These are phyloP conservation scores for Scleroderma bovista DNA, from an alignment of 768 basidiomycete species.

Conservation along the genomic window DNA sequence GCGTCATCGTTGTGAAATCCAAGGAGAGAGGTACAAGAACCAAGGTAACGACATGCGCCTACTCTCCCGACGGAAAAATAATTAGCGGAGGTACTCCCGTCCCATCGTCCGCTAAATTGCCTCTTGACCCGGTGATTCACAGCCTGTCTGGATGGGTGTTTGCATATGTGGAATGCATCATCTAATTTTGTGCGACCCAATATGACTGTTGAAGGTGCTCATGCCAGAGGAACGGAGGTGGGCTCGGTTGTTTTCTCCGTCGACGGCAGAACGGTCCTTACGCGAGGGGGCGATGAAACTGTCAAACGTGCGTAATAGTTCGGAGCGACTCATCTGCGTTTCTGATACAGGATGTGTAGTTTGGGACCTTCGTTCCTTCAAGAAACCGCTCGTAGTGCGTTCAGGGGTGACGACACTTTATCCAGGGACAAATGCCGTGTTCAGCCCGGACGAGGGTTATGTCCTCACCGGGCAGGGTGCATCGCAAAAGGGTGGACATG, in stretches of 20 bases:
- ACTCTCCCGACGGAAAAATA: slow-evolving; percentile 82
- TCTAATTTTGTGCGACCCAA: slow-evolving; percentile 94
- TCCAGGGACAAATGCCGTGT: slow-evolving; percentile 88
- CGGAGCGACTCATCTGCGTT: background rate
- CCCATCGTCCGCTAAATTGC: slow-evolving; percentile 7
- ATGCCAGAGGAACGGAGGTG: slow-evolving; percentile 79
- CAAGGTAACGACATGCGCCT: slow-evolving; percentile 81
- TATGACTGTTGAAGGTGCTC: slow-evolving; percentile 81
- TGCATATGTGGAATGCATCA: slow-evolving; percentile 89
- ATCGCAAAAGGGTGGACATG: slow-evolving; percentile 58
- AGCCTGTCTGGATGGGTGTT: slow-evolving; percentile 89
- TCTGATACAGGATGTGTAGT: slow-evolving; percentile 42
- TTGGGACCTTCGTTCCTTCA: slow-evolving; percentile 91
- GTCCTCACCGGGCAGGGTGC: slow-evolving; percentile 81
- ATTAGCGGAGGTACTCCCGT: slow-evolving; percentile 75
- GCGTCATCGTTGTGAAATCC: slow-evolving; percentile 93
- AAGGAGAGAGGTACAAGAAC: slow-evolving; percentile 94
- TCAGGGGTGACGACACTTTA: slow-evolving; percentile 70
- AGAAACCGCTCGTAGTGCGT: slow-evolving; percentile 75
- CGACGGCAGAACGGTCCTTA: slow-evolving; percentile 80
- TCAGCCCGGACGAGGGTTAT: slow-evolving; percentile 91
- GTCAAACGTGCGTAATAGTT: slow-evolving; percentile 75
- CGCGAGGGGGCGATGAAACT: slow-evolving; percentile 91
- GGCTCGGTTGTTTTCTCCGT: slow-evolving; percentile 85
- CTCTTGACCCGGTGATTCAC: slow-evolving; percentile 7